Conservation (phyloP, 352 stramenopile species). For the Phytopythium litorale region DNA sequence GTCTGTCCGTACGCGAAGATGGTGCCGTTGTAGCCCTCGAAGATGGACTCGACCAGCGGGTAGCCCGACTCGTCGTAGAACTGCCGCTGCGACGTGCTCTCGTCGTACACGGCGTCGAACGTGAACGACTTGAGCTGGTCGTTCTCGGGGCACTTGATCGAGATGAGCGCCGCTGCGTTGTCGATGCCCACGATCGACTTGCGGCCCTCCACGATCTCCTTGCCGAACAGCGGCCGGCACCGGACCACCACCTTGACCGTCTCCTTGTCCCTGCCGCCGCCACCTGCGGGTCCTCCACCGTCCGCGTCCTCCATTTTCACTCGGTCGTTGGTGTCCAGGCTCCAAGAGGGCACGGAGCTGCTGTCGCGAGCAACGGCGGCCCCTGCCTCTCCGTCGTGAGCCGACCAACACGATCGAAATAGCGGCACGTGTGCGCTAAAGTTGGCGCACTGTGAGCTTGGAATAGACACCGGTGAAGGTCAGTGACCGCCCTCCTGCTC, state of each 20-base stretch:
- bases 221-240: constrained; percentile 82
- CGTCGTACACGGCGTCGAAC: constrained; percentile 90
- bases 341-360: background rate
- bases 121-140: constrained; percentile 85
- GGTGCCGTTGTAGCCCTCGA: constrained; percentile 89
- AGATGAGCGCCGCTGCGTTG: constrained; percentile 51
- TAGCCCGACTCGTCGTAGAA: constrained; percentile 87
- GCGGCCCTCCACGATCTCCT: constrained; percentile 78
- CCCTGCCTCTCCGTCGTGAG: background rate
- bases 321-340: background rate
- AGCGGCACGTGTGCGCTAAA: background rate
- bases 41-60: constrained; percentile 87
- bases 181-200: constrained; percentile 84
- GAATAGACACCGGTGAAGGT: background rate
- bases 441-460: background rate
- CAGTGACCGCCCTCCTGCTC: too few species aligned
- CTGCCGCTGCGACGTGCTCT: constrained; percentile 76
- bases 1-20: constrained; percentile 90
- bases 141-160: constrained; percentile 75
- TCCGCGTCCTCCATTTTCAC: background rate
- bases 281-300: background rate
- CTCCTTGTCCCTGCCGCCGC: constrained; percentile 56
- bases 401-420: background rate
- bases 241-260: constrained; percentile 89
- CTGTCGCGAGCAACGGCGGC: background rate